Conservation (phyloP, 345 rosid species). For the Populus deltoides region DNA sequence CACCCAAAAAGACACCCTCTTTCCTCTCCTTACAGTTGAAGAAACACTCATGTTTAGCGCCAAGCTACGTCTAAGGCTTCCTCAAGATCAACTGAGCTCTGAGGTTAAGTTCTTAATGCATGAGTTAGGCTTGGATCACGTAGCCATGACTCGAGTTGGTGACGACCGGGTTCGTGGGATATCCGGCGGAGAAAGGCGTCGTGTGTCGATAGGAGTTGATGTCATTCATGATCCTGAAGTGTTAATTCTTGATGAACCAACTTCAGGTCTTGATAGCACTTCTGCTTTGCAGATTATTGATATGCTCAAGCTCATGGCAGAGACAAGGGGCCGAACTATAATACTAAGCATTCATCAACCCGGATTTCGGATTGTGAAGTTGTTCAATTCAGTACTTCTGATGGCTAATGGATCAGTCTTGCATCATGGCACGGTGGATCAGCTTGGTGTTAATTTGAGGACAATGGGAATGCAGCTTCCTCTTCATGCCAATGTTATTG, state of each 20-base stretch:
- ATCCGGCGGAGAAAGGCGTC: conserved; percentile 93
- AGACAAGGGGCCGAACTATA: conserved; percentile 67
- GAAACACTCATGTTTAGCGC: conserved; percentile 93
- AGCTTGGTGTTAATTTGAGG: conserved; percentile 48
- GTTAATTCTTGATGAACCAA: conserved; percentile 91
- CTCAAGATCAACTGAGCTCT: conserved; percentile 41
- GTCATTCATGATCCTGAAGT: conserved; percentile 87
- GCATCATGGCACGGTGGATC: conserved; percentile 76
- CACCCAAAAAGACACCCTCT: conserved; percentile 78
- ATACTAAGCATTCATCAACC: conserved; percentile 89
- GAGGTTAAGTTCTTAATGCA: conserved; percentile 64
- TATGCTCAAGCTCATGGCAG: conserved; percentile 92
- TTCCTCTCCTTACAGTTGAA: conserved; percentile 88
- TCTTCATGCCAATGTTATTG: conserved; percentile 61
- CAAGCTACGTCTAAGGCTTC: conserved; percentile 66
- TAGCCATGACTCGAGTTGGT: conserved; percentile 64
- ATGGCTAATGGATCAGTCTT: conserved; percentile 74
- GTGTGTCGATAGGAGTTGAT: conserved; percentile 94
- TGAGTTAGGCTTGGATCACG: conserved; percentile 83
- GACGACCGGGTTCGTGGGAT: conserved; percentile 82
- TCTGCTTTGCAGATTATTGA: conserved; percentile 78
- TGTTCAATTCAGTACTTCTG: conserved; percentile 69
- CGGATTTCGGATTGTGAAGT: conserved; percentile 83
- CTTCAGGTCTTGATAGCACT: conserved; percentile 92
- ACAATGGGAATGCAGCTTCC: conserved; percentile 64